These are phyloP conservation scores for Talaromyces wortmannii DNA, from an alignment of 495 filamentous ascomycete genomes.

Conservation along the genomic window DNA sequence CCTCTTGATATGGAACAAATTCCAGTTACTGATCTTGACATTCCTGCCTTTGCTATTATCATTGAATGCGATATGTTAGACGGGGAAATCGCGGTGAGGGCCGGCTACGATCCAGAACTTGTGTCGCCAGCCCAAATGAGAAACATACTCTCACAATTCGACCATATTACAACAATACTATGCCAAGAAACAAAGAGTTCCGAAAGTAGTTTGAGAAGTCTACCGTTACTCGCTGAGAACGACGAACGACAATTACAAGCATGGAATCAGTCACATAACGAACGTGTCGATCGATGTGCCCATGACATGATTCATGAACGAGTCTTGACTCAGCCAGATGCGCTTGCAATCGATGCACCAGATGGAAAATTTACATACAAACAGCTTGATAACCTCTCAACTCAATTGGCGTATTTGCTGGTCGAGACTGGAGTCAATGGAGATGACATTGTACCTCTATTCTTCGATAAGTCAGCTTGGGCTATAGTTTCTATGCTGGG, in stretches of 20 bases:
- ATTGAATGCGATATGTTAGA: neutral
- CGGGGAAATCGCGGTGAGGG: neutral
- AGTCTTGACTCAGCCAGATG: conserved; percentile 12
- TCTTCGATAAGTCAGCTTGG: conserved; percentile 42
- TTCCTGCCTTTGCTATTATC: neutral
- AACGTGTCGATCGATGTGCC: neutral
- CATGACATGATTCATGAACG: neutral
- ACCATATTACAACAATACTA: neutral
- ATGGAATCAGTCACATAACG: neutral
- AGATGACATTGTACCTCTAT: conserved; percentile 31
- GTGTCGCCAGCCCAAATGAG: neutral
- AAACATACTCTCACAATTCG: neutral
- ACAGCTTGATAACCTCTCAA: conserved; percentile 31
- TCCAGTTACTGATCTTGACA: neutral
- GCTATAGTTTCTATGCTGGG: conserved; percentile 33
- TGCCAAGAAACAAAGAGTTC: neutral
- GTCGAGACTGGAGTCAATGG: conserved; percentile 17
- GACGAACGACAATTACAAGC: neutral
- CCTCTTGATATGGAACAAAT: neutral
- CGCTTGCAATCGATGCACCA: conserved; percentile 25
- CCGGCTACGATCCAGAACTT: neutral
- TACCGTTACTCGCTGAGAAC: neutral
- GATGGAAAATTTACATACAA: conserved; percentile 44
- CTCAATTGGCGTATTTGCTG: conserved; percentile 18
- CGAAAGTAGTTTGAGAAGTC: neutral